These are phyloP conservation scores for Boletus barrowsii DNA, from an alignment of 768 basidiomycete species.

Conservation along the genomic window DNA sequence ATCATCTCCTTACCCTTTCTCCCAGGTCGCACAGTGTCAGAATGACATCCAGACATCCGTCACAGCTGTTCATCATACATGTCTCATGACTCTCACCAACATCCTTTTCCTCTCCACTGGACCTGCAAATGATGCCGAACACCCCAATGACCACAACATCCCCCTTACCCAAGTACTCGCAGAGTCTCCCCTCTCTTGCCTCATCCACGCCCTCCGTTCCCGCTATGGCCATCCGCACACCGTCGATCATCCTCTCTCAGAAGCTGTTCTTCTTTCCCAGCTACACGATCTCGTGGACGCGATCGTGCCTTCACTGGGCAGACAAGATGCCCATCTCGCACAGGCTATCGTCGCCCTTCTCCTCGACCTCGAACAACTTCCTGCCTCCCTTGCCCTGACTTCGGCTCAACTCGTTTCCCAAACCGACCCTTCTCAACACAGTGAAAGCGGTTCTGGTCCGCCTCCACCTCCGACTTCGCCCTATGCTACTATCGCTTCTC, in stretches of 20 bases:
- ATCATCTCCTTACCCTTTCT: neutral
- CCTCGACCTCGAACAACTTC: constrained; percentile 62
- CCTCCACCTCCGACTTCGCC: constrained; percentile 5
- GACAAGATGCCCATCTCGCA: constrained; percentile 60
- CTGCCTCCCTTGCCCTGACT: constrained; percentile 27
- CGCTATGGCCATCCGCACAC: constrained; percentile 7
- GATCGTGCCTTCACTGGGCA: constrained; percentile 41
- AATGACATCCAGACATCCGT: constrained; percentile 71
- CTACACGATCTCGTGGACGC: constrained; percentile 52
- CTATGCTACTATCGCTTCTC: constrained; percentile 51
- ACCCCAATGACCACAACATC: constrained; percentile 32
- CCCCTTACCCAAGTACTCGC: constrained; percentile 13
- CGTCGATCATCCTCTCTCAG: constrained; percentile 36
- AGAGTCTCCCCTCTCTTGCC: constrained; percentile 18
- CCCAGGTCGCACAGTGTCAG: constrained; percentile 31
- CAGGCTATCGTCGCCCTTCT: constrained; percentile 68
- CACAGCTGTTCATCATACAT: constrained; percentile 66
- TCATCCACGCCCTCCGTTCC: constrained; percentile 18
- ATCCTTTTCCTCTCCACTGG: constrained; percentile 54
- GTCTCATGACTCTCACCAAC: constrained; percentile 69
- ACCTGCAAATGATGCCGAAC: constrained; percentile 55
- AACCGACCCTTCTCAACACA: constrained; percentile 5
- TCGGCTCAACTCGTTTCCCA: constrained; percentile 14
- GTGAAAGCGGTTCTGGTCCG: neutral
- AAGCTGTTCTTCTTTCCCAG: constrained; percentile 57